phyloP scores from a whole-genome alignment of 768 basidiomycete genomes.

The Tephrocybe sp. region DNA sequence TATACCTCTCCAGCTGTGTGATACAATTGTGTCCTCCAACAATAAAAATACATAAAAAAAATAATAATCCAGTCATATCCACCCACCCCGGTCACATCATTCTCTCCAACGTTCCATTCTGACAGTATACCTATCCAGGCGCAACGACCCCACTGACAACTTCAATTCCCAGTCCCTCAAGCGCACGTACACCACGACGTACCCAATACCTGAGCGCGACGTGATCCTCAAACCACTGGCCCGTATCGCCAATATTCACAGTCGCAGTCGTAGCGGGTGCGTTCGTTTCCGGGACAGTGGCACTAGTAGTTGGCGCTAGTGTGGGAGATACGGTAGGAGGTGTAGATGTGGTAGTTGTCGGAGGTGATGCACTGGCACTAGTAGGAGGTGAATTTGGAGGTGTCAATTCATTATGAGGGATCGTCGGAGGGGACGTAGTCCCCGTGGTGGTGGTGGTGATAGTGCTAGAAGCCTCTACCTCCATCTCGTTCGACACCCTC shows the following conservation, averaged over 20 bases:
- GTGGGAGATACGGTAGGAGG: not conserved
- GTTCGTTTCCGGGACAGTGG: not conserved
- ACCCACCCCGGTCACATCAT: not conserved
- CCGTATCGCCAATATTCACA: conserved; percentile 18
- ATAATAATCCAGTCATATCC: too few relatives aligned
- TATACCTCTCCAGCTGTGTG: too few relatives aligned
- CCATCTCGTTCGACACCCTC: not conserved
- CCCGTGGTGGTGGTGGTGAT: too few relatives aligned
- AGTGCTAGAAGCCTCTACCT: too few relatives aligned
- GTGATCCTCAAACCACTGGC: conserved; percentile 54
- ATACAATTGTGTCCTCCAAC: too few relatives aligned
- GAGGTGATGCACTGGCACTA: not conserved
- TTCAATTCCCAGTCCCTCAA: conserved; percentile 46
- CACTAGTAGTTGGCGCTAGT: not conserved
- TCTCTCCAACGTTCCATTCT: not conserved
- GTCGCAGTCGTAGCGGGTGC: not conserved
- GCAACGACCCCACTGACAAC: conserved; percentile 39
- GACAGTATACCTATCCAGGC: too few relatives aligned
- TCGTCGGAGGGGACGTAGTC: too few relatives aligned
- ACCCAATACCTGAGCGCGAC: conserved; percentile 49
- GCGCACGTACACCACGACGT: conserved; percentile 44
- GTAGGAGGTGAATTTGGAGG: not conserved
- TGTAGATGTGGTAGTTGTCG: not conserved
- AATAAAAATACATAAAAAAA: too few relatives aligned
- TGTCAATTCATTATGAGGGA: too few relatives aligned